Evolutionary conservation across 202 grass and related monocot genomes (phyloP), one percentile per base, ranked within the genome.

Genomic region (Sporobolus alterniflorus): DNA sequence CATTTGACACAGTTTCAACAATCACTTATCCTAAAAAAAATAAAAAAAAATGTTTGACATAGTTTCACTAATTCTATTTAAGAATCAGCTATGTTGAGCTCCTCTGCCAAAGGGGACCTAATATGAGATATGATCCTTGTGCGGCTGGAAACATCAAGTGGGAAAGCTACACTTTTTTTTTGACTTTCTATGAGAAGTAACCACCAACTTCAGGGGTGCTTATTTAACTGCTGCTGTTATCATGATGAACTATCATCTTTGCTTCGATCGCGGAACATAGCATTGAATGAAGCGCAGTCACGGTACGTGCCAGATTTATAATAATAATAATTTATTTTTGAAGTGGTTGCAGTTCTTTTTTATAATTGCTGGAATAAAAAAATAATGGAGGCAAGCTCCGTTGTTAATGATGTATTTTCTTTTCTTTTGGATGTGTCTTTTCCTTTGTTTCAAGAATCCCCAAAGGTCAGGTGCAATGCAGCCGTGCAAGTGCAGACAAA

Each of bases 191-290:
- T 31, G 15, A 40, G n/a, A 71, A 50, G 71, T 77, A 72, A 85
- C 87, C 67, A 40, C 28, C 57, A 55, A n/a, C 36, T 76, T 84
- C 61, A 49, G 33, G 33, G 51, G 6, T 71, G 65, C 50, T 74
- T 67, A 40, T 79, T 74, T 51, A 57, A 50, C 69, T 32, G 24
- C 40, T 59, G 6, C 16, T 67, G 33, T 42, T 4, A 54, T 39
- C 75, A 68, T 43, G 9, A 61, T 67, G 50, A 55, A 76, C 26
- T 69, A n/a, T 60, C 64, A 47, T 77, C 73, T 67, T 86, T 78
- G 78, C 83, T 86, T 86, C 73, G 31, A 73, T 41, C 43, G 25
- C 36, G 78, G 78, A 62, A 17, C 67, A 82, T 89, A 33, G 18
- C 64, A 86, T 77, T 71, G 63, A 72, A 39, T 11, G 3, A 59